Conservation (phyloP, 768 basidiomycete species). For the Pisolithus orientalis region DNA sequence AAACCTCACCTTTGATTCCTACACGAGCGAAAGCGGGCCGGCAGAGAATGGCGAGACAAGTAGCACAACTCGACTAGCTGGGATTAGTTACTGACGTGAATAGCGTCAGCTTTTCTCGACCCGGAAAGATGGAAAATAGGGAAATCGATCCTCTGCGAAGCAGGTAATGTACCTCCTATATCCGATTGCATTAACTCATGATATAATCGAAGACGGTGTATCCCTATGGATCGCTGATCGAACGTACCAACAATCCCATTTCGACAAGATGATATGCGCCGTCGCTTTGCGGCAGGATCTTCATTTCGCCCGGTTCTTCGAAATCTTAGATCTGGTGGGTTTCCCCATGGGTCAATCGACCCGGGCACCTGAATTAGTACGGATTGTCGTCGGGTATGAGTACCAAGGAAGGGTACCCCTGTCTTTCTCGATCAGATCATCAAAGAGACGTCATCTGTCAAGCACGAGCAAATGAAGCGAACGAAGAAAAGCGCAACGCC, state of each 20-base stretch:
- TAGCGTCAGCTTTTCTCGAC: constrained; percentile 79
- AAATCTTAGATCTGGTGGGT: too few species aligned
- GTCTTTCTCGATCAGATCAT: constrained; percentile 94
- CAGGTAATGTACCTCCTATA: constrained; percentile 38
- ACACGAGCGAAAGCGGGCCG: constrained; percentile 85
- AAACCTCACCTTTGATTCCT: constrained; percentile 88
- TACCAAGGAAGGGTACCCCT: constrained; percentile 82
- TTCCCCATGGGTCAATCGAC: too few species aligned
- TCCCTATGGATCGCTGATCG: constrained; percentile 93
- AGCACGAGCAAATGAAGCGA: constrained; percentile 97
- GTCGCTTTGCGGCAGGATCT: constrained; percentile 10
- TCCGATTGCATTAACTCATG: not conserved
- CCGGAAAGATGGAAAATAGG: constrained; percentile 86
- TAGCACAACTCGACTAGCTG: constrained; percentile 47
- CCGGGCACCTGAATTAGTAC: constrained; percentile 75
- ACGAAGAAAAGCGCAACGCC: constrained; percentile 85
- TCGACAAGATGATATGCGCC: constrained; percentile 92
- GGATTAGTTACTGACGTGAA: constrained; percentile 47
- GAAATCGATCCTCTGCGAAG: constrained; percentile 83
- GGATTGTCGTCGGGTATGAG: constrained; percentile 94
- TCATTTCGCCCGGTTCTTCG: too few species aligned
- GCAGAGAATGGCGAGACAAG: constrained; percentile 64
- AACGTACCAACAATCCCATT: constrained; percentile 91
- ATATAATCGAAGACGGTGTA: constrained; percentile 62
- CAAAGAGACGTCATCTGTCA: constrained; percentile 77